Conservation (phyloP, 1,284 basidiomycete genomes). For the Lignosus rhinocerotis region DNA sequence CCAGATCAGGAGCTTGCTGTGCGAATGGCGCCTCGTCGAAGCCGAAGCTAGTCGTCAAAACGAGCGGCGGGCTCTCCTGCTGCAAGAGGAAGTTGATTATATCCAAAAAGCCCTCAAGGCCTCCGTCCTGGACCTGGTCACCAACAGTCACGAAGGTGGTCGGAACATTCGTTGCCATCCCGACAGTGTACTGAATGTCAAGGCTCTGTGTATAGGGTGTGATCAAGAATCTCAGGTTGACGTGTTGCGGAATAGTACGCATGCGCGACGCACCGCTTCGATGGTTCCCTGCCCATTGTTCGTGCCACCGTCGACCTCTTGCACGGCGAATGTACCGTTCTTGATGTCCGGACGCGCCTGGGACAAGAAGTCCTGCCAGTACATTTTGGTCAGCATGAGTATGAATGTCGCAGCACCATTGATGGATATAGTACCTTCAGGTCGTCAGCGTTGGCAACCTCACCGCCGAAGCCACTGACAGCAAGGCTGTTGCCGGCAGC, state of each 20-base stretch:
- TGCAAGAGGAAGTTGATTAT: slow-evolving; percentile 34
- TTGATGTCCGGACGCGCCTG: slow-evolving; percentile 50
- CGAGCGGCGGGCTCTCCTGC: slow-evolving; percentile 33
- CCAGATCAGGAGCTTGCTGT: slow-evolving; percentile 40
- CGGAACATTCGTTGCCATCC: slow-evolving; percentile 54
- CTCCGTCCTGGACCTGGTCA: slow-evolving; percentile 23
- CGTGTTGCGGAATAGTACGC: slow-evolving; percentile 6
- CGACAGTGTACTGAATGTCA: slow-evolving; percentile 65
- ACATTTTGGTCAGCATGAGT: not conserved
- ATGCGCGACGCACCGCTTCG: slow-evolving; percentile 22
- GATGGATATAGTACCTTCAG: slow-evolving; percentile 36
- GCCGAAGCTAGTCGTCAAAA: slow-evolving; percentile 47
- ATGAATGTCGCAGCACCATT: no score
- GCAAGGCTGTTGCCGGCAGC: slow-evolving; percentile 50
- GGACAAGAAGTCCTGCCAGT: slow-evolving; percentile 47
- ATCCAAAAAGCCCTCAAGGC: slow-evolving; percentile 31
- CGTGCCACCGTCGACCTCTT: slow-evolving; percentile 34
- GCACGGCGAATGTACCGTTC: slow-evolving; percentile 24
- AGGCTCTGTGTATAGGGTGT: slow-evolving; percentile 39
- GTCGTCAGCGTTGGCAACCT: slow-evolving; percentile 54
- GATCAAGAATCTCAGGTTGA: not conserved
- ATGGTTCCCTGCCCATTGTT: slow-evolving; percentile 19
- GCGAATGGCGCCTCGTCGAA: slow-evolving; percentile 46
- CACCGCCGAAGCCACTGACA: slow-evolving; percentile 56
- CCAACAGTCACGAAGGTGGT: slow-evolving; percentile 25